phyloP scores from a whole-genome alignment of 257 asterid species.

The Scutellaria minor region DNA sequence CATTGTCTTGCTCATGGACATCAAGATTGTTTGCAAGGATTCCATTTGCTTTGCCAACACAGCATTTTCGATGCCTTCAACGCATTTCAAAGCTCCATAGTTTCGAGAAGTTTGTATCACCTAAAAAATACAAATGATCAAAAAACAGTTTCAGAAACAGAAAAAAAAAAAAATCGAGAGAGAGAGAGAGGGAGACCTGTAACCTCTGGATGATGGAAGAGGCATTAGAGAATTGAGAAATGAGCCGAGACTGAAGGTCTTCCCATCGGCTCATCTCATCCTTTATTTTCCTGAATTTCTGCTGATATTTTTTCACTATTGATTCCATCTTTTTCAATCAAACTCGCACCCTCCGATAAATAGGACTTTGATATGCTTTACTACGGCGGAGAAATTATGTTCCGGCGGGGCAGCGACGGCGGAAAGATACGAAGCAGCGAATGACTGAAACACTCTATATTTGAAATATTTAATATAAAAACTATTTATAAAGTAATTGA shows the following conservation, averaged over 20 bases:
- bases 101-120: slow-evolving; percentile 54
- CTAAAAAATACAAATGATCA: slow-evolving; percentile 39
- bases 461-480: too few species aligned
- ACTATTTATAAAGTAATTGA: too few species aligned
- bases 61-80: slow-evolving; percentile 61
- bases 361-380: neutral
- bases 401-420: slow-evolving; percentile 4
- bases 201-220: slow-evolving; percentile 75
- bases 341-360: neutral
- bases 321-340: slow-evolving; percentile 53
- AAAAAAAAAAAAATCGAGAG: neutral
- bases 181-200: slow-evolving; percentile 51
- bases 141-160: neutral
- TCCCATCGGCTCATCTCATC: slow-evolving; percentile 75
- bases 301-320: slow-evolving; percentile 66
- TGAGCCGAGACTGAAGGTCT: slow-evolving; percentile 64
- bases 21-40: slow-evolving; percentile 56
- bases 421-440: neutral
- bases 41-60: slow-evolving; percentile 73
- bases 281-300: slow-evolving; percentile 61
- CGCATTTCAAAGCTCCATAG: slow-evolving; percentile 60
- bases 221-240: slow-evolving; percentile 66
- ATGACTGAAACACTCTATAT: neutral
- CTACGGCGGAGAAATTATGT: neutral
- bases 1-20: slow-evolving; percentile 67